Conservation (phyloP, 371 early-diverging fungal genomes). For the Nosema muscidifuracis region DNA sequence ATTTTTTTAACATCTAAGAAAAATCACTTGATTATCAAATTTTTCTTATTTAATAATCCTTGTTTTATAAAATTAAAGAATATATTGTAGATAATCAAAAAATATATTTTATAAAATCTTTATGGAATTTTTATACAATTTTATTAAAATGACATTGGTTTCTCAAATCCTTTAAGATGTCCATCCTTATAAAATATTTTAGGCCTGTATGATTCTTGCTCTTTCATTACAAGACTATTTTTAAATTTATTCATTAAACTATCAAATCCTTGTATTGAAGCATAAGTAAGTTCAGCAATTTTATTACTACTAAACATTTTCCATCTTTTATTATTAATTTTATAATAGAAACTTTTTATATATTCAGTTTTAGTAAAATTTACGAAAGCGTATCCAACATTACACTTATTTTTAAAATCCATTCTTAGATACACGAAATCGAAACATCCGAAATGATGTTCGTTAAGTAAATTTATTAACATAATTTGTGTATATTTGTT, state of each 20-base stretch:
- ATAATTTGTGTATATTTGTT: conserved; percentile 75
- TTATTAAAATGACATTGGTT: background rate
- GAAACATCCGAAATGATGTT: conserved; percentile 68
- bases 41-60: no score
- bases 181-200: conserved; percentile 57
- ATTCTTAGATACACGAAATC: conserved; percentile 80
- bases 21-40: no score
- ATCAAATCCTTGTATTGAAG: conserved; percentile 74
- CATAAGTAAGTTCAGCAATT: conserved; percentile 73
- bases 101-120: conserved; percentile 8
- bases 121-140: background rate
- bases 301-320: conserved; percentile 76
- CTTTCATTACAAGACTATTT: conserved; percentile 66
- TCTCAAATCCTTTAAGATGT: conserved; percentile 39
- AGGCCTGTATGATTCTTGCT: conserved; percentile 44
- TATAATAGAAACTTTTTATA: conserved; percentile 68
- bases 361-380: conserved; percentile 70
- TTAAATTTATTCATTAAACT: conserved; percentile 74
- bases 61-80: no score
- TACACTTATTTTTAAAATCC: conserved; percentile 76
- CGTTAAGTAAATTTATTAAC: conserved; percentile 71
- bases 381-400: conserved; percentile 78
- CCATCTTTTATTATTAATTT: conserved; percentile 74
- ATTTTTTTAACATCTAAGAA: no score
- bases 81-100: no score